phyloP scores from a whole-genome alignment of 352 stramenopile genomes.

The Pythium diclinum region DNA sequence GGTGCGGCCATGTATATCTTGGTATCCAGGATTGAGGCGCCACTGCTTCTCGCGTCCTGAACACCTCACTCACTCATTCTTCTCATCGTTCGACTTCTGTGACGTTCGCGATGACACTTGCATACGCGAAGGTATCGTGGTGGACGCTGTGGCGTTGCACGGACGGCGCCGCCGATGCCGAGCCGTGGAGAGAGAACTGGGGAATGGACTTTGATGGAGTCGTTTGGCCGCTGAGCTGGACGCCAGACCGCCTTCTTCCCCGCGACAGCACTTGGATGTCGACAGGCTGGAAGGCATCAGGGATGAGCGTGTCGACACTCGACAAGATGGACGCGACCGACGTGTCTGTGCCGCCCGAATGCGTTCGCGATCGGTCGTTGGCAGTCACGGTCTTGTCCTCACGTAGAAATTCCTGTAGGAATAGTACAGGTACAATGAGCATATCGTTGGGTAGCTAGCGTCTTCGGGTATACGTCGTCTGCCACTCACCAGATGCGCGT shows the following conservation, averaged over 20 bases:
- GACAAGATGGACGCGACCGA: conserved; percentile 35
- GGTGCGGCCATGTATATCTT: no score
- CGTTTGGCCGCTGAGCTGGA: conserved; percentile 22
- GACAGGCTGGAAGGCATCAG: conserved; percentile 32
- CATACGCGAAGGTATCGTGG: not conserved
- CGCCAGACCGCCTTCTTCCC: conserved; percentile 21
- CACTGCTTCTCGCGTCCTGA: not conserved
- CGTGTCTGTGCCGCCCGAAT: conserved; percentile 26
- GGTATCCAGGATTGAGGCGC: no score
- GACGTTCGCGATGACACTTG: not conserved
- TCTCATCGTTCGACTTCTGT: not conserved
- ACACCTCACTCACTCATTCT: not conserved
- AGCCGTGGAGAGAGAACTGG: conserved; percentile 1
- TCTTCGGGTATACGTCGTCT: not conserved
- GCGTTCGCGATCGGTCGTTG: conserved; percentile 26
- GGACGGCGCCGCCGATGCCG: not conserved
- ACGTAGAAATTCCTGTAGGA: conserved; percentile 21
- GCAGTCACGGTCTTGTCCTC: conserved; percentile 25
- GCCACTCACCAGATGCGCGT: conserved; percentile 28
- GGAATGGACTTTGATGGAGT: conserved; percentile 23
- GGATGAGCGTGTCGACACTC: conserved; percentile 27
- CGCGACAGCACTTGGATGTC: conserved; percentile 35
- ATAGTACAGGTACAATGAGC: not conserved
- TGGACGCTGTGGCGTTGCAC: conserved; percentile 9
- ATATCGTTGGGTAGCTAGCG: conserved; percentile 33